A percentile compares a stretch with the other conserved stretches of the same genome.
Evolutionary conservation across 2,329 filamentous ascomycete species (phyloP).

Genomic region (Fusarium verrucosum): DNA sequence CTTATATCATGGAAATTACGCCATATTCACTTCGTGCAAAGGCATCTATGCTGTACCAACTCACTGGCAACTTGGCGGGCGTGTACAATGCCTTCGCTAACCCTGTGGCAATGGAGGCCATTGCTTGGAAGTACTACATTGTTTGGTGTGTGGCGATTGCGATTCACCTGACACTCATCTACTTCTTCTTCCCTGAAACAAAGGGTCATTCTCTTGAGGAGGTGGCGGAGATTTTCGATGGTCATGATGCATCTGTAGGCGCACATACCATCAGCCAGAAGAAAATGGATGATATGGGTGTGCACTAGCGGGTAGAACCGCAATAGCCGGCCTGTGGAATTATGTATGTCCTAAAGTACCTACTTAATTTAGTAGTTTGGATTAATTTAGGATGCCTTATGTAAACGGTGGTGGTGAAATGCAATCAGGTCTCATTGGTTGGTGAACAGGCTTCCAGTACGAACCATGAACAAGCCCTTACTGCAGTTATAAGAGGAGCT

Average conservation of each 20-base stretch:
- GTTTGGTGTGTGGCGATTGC: slow-evolving; percentile 52
- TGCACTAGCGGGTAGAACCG: not conserved
- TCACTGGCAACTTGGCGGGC: slow-evolving; percentile 43
- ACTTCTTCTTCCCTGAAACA: slow-evolving; percentile 41
- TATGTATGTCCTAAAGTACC: no score
- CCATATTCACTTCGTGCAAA: slow-evolving; percentile 46
- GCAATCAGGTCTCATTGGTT: no score
- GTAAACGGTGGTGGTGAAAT: no score
- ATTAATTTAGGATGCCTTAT: no score
- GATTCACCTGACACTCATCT: slow-evolving; percentile 41
- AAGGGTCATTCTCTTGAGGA: slow-evolving; percentile 39
- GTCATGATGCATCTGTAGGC: slow-evolving; percentile 30
- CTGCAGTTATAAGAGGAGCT: no score
- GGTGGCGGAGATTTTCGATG: slow-evolving; percentile 40
- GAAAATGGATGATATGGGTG: slow-evolving; percentile 15
- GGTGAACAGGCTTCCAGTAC: no score
- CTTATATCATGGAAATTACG: slow-evolving; percentile 58
- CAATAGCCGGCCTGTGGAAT: no score
- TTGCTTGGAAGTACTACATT: slow-evolving; percentile 57
- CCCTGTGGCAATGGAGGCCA: slow-evolving; percentile 53
- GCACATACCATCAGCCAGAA: slow-evolving; percentile 34
- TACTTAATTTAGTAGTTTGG: no score
- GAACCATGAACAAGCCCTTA: no score
- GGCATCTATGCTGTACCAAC: slow-evolving; percentile 45
- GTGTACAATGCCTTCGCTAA: slow-evolving; percentile 56